Percentiles rank a stretch among this genome's conserved stretches.
Evolutionary conservation across 176 grass and related monocot genomes (phyloP).

Genomic region (Musa schizocarpa): DNA sequence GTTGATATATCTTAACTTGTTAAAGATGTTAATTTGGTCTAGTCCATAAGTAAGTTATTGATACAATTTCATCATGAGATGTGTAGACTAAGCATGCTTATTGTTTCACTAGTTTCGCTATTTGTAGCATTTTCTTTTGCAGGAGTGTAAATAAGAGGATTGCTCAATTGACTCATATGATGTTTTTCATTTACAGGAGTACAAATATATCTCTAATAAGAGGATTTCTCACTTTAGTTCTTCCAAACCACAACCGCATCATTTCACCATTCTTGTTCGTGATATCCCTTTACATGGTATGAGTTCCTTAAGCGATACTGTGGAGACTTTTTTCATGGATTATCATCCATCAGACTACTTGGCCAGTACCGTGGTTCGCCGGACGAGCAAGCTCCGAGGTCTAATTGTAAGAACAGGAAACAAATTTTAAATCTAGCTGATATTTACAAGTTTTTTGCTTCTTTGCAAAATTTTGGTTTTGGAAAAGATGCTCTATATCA

Average conservation of each 20-base stretch:
- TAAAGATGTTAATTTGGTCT: not conserved
- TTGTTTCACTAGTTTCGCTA: not conserved
- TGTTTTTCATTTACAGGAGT: conserved; percentile 56
- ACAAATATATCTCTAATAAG: conserved; percentile 67
- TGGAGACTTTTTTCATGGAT: conserved; percentile 76
- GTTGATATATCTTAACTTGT: not conserved
- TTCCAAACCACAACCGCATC: conserved; percentile 58
- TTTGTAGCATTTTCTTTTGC: conserved; percentile 20
- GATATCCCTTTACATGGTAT: conserved; percentile 52
- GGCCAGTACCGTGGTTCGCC: conserved; percentile 51
- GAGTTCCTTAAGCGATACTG: conserved; percentile 54
- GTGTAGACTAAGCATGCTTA: not conserved
- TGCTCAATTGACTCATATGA: conserved; percentile 31
- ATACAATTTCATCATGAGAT: not conserved
- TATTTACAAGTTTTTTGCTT: conserved; percentile 2
- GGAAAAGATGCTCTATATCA: not conserved
- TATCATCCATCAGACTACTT: conserved; percentile 80
- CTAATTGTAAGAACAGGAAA: conserved; percentile 50
- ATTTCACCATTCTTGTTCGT: conserved; percentile 90
- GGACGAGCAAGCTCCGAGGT: conserved; percentile 70
- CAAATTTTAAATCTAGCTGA: conserved; percentile 3
- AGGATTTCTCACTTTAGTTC: conserved; percentile 70
- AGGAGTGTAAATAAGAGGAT: conserved; percentile 98
- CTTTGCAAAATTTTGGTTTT: conserved; percentile 12
- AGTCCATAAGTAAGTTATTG: no score